Conservation (phyloP, 1,284 basidiomycete genomes). For the Fomitopsis schrenkii region DNA sequence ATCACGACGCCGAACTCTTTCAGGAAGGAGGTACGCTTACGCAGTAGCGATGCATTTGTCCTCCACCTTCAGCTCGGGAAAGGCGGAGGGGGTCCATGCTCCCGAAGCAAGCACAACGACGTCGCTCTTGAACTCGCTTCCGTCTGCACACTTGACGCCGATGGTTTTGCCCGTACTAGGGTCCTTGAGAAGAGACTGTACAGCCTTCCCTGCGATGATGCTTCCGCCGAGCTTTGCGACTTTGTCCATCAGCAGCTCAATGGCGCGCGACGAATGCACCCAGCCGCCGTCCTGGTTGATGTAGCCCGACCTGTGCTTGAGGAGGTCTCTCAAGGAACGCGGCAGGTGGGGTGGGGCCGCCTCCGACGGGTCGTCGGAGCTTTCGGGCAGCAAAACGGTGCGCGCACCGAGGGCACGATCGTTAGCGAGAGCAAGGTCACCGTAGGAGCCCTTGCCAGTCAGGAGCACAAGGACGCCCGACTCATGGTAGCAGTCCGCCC, state of each 20-base stretch:
- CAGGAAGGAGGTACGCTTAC: slow-evolving; percentile 32
- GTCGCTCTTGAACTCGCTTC: slow-evolving; percentile 49
- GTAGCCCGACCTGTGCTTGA: slow-evolving; percentile 48
- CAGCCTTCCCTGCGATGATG: slow-evolving; percentile 55
- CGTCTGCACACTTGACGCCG: slow-evolving; percentile 66
- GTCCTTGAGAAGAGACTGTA: slow-evolving; percentile 41
- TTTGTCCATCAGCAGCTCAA: slow-evolving; percentile 52
- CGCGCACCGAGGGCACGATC: slow-evolving; percentile 52
- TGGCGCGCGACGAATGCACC: slow-evolving; percentile 75
- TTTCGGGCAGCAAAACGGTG: slow-evolving; percentile 33
- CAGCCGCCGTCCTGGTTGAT: slow-evolving; percentile 81
- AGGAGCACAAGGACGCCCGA: slow-evolving; percentile 62
- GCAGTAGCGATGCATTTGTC: slow-evolving; percentile 63
- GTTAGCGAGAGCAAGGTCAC: slow-evolving; percentile 49
- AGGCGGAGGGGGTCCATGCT: slow-evolving; percentile 81
- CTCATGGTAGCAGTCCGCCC: slow-evolving; percentile 81
- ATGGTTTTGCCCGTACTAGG: slow-evolving; percentile 37
- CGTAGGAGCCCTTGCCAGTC: slow-evolving; percentile 34
- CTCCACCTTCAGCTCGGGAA: slow-evolving; percentile 54
- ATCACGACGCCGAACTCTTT: too few species aligned
- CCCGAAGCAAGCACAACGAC: slow-evolving; percentile 68
- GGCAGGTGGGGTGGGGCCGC: slow-evolving; percentile 36
- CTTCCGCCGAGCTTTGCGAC: slow-evolving; percentile 59
- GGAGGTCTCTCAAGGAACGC: slow-evolving; percentile 27
- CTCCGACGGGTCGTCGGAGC: neutral